Evolutionary conservation across 2,329 filamentous ascomycete species (phyloP), one percentile per base, ranked within the genome.

Genomic region (Alternaria gansuensis): DNA sequence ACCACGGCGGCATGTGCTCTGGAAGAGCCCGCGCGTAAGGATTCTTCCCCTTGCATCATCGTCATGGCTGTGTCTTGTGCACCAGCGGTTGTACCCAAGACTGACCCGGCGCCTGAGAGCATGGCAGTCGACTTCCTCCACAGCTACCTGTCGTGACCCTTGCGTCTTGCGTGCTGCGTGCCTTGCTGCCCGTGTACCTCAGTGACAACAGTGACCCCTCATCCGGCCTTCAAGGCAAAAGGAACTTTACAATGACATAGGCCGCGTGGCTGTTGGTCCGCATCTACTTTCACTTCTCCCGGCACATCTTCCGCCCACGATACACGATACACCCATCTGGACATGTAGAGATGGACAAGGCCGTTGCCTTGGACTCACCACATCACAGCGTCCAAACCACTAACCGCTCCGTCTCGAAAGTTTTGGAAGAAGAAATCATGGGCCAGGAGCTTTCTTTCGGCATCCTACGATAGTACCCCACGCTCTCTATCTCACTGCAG

Each of bases 1-100:
- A 44, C 50, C 54, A 28, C 17, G 14, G 33, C 43, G 36, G 36
- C 51, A 54, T 44, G 59, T 50, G 49, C 48, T 56, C 33, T 33
- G 29, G 39, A 37, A 34, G 26, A 44, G 11, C 34, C n/a, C 39
- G 28, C 57, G 28, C 43, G 36, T 33, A 36, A 53, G 40, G 31
- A 33, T 40, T 51, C 21, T 31, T 51, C 39, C 43, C 37, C 41
- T 11, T 37, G 33, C 41, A 11, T 37, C 41, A 26, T 49, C 24
- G 34, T n/a, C 44, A 31, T 45, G 43, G 1, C 43, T 24, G 28
- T 17, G 29, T 11, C 28, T 23, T 9, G 14, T 13, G 29, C 43
- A 31, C 28, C 43, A 45, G 28, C 28, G 9, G 28, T 33, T 46
- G 44, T 46, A 17, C 17, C 17, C 17, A 17, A 17, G 17, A 17